phyloP scores from a whole-genome alignment of 768 basidiomycete species.

The Hygrophorus russula region DNA sequence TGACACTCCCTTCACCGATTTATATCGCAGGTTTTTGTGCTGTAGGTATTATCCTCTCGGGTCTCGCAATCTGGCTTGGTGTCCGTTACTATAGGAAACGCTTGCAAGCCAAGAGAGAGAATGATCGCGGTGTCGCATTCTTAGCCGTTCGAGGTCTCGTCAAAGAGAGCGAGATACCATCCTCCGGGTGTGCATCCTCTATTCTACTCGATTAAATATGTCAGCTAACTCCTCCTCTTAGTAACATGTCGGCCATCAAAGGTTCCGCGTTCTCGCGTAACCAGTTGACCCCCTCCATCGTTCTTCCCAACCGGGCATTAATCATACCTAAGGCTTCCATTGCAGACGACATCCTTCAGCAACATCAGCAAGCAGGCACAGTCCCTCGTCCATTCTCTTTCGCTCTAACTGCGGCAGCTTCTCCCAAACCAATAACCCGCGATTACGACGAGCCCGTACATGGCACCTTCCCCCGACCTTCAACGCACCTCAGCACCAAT shows the following conservation, averaged over 20 bases:
- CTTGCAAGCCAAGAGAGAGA: constrained; percentile 22
- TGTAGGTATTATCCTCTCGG: constrained; percentile 28
- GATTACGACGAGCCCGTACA: constrained; percentile 10
- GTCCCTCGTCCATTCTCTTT: constrained; percentile 32
- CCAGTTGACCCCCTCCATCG: constrained; percentile 31
- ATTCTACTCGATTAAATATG: background rate
- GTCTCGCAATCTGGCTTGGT: constrained; percentile 29
- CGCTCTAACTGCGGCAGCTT: constrained; percentile 18
- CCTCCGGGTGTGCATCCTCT: constrained; percentile 14
- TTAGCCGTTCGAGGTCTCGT: constrained; percentile 38
- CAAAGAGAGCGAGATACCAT: constrained; percentile 18
- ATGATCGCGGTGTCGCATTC: constrained; percentile 29
- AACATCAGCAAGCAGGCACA: constrained; percentile 30
- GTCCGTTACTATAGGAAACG: constrained; percentile 32
- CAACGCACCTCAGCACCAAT: constrained; percentile 18
- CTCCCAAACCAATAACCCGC: background rate
- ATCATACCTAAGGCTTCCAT: constrained; percentile 20
- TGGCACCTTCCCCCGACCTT: constrained; percentile 10
- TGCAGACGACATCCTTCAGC: constrained; percentile 31
- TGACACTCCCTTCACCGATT: constrained; percentile 9
- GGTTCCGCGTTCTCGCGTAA: constrained; percentile 26
- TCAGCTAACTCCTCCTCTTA: background rate
- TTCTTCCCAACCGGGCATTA: constrained; percentile 43
- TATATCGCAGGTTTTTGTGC: constrained; percentile 43
- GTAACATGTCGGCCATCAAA: constrained; percentile 4